These are phyloP conservation scores for Rhodotorula sp. DNA, from an alignment of 1,284 basidiomycete genomes.

Conservation along the genomic window DNA sequence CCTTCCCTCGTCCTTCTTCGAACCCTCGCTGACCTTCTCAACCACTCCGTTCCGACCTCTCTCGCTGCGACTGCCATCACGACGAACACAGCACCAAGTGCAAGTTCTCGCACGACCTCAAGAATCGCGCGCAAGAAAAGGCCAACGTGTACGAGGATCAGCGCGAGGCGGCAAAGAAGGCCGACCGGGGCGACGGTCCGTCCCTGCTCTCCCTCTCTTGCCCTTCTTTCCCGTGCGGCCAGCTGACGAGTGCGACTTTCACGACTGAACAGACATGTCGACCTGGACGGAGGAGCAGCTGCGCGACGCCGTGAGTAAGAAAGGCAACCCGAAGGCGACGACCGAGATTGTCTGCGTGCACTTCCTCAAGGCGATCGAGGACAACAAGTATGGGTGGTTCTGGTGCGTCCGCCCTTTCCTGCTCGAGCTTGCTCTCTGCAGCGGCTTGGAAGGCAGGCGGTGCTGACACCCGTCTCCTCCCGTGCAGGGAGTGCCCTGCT, in stretches of 20 bases:
- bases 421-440: too few relatives aligned
- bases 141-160: conserved; percentile 91
- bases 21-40: conserved; percentile 6
- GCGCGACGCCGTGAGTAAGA: conserved; percentile 78
- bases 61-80: too few relatives aligned
- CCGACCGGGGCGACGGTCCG: conserved; percentile 60
- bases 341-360: conserved; percentile 65
- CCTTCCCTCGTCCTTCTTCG: neutral
- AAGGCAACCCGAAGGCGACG: conserved; percentile 88
- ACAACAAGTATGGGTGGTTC: conserved; percentile 67
- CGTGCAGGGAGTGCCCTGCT: conserved; percentile 68
- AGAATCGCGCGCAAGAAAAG: conserved; percentile 88
- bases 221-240: neutral
- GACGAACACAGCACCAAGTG: conserved; percentile 46
- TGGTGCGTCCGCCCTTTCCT: neutral
- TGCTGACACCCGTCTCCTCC: too few relatives aligned
- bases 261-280: conserved; percentile 80
- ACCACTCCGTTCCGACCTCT: too few relatives aligned
- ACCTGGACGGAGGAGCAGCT: conserved; percentile 96
- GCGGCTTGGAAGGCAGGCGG: neutral
- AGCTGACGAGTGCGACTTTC: neutral
- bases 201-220: conserved; percentile 20
- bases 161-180: conserved; percentile 65
- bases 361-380: conserved; percentile 96
- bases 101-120: conserved; percentile 91